Evolutionary conservation across 768 basidiomycete species (phyloP).

Genomic region (Suillus clintonianus): DNA sequence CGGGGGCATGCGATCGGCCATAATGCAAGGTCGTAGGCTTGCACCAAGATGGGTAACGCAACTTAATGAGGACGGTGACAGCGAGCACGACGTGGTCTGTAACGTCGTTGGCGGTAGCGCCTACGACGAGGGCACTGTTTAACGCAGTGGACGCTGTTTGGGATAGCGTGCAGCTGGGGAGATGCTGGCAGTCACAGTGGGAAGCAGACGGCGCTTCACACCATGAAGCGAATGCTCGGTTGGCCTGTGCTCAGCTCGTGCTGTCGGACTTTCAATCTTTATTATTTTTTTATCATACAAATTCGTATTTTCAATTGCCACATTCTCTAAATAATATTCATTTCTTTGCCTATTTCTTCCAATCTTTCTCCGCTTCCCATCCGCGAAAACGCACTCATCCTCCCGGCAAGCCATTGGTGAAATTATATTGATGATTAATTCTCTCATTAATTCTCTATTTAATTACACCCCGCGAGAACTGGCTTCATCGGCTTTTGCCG

Average conservation of each 20-base stretch:
- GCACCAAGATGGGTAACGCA: constrained; percentile 27
- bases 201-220: constrained; percentile 48
- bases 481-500: neutral
- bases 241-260: constrained; percentile 7
- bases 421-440: neutral
- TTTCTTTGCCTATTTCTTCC: neutral
- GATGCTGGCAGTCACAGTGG: constrained; percentile 62
- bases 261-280: constrained; percentile 31
- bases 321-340: constrained; percentile 4
- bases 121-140: constrained; percentile 41
- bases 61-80: constrained; percentile 28
- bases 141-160: constrained; percentile 47
- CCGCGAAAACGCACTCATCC: neutral
- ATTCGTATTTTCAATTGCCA: constrained; percentile 13
- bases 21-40: constrained; percentile 39
- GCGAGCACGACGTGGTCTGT: constrained; percentile 20
- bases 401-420: neutral
- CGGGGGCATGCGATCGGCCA: constrained; percentile 63
- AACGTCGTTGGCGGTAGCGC: constrained; percentile 26
- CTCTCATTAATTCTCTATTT: neutral
- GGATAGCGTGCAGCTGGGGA: constrained; percentile 31
- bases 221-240: constrained; percentile 24
- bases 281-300: constrained; percentile 17
- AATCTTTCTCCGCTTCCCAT: neutral
- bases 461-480: neutral